Conservation (phyloP, 2,329 filamentous ascomycete species). For the Magnaporthales sp. region DNA sequence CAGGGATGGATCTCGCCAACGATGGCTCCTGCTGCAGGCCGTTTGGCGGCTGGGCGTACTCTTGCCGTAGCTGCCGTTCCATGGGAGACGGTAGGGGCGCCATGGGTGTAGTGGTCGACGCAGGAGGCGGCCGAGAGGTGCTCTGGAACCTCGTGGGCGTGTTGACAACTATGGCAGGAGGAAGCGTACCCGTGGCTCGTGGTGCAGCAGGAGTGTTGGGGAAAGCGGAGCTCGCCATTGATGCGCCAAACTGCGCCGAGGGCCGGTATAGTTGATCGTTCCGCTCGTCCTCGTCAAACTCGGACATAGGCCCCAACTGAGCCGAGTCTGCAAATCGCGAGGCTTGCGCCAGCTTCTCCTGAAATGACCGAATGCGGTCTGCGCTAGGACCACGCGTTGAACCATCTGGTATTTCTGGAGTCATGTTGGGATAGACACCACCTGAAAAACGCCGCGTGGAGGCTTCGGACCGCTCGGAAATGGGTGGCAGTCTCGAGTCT, state of each 20-base stretch:
- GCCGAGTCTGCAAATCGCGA: constrained; percentile 13
- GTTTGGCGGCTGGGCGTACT: constrained; percentile 8
- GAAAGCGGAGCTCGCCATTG: background rate
- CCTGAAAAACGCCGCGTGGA: background rate
- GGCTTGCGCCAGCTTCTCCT: constrained; percentile 12
- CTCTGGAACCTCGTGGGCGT: constrained; percentile 7
- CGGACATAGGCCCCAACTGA: constrained; percentile 15
- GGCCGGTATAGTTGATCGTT: constrained; percentile 6
- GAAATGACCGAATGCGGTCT: constrained; percentile 6
- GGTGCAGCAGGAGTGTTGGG: background rate
- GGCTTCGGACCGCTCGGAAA: constrained; percentile 4
- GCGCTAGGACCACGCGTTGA: constrained; percentile 1
- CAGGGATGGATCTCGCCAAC: background rate
- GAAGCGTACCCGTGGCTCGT: background rate
- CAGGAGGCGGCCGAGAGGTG: constrained; percentile 1
- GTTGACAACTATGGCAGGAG: background rate
- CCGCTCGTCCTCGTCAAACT: constrained; percentile 13
- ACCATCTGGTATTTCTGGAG: background rate
- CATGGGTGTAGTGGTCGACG: constrained; percentile 13
- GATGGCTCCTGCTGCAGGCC: background rate
- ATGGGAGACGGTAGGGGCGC: constrained; percentile 14
- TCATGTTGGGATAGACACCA: background rate
- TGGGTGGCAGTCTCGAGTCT: constrained; percentile 2
- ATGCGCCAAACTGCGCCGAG: background rate
- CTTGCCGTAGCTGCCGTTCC: constrained; percentile 14